Conservation (phyloP, 2,329 filamentous ascomycete genomes). For the Aspergillus phoenicis region DNA sequence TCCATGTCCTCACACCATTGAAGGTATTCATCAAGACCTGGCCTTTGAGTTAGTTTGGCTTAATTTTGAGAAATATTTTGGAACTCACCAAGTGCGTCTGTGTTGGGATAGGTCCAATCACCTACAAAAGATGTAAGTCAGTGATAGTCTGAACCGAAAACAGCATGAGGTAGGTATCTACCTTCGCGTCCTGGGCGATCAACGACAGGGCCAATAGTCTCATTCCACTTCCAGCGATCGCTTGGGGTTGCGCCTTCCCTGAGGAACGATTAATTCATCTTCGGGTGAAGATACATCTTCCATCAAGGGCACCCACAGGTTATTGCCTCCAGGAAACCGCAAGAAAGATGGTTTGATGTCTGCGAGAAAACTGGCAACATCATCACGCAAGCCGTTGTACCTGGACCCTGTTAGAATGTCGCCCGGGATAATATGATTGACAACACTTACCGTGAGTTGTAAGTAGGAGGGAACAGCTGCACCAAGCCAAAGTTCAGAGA, state of each 20-base stretch:
- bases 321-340: slow-evolving; percentile 67
- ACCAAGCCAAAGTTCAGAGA: slow-evolving; percentile 31
- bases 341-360: slow-evolving; percentile 60
- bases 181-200: slow-evolving; percentile 57
- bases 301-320: slow-evolving; percentile 46
- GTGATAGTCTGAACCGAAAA: background rate
- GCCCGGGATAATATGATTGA: background rate
- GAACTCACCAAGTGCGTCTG: slow-evolving; percentile 58
- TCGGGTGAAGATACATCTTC: no score
- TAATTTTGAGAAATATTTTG: no score
- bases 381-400: slow-evolving; percentile 59
- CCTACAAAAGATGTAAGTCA: slow-evolving; percentile 20
- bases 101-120: slow-evolving; percentile 63
- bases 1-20: slow-evolving; percentile 62
- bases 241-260: slow-evolving; percentile 34
- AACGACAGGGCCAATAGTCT: slow-evolving; percentile 45
- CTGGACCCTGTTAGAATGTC: slow-evolving; percentile 11
- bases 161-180: background rate
- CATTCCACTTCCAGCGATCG: slow-evolving; percentile 45
- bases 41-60: background rate
- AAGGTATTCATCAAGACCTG: slow-evolving; percentile 58
- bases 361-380: slow-evolving; percentile 58
- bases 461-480: slow-evolving; percentile 33
- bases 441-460: slow-evolving; percentile 18
- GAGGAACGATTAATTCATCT: no score